Conservation (phyloP, 108 stramenopile genomes). For the Nitzschia palea region DNA sequence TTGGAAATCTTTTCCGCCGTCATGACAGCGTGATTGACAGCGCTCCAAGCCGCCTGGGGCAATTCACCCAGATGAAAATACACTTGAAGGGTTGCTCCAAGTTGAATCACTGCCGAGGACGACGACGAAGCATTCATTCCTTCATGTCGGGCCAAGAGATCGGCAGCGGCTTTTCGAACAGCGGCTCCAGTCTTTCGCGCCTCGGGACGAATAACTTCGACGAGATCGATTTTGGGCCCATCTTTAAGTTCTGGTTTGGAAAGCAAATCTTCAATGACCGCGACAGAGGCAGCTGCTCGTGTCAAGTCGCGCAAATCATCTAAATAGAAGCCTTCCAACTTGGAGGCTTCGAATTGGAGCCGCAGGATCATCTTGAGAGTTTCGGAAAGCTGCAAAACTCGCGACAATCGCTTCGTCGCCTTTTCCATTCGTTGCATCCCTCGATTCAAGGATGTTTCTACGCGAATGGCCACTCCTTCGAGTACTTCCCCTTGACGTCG, state of each 20-base stretch:
- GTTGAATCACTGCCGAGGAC: constrained; percentile 32
- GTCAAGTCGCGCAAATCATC: constrained; percentile 83
- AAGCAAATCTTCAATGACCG: constrained; percentile 76
- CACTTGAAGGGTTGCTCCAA: constrained; percentile 84
- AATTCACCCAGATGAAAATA: constrained; percentile 84
- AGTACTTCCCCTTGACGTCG: constrained; percentile 71
- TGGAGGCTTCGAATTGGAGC: constrained; percentile 74
- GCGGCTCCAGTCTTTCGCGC: constrained; percentile 31
- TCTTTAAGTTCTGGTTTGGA: constrained; percentile 46
- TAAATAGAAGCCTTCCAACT: constrained; percentile 64
- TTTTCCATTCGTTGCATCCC: constrained; percentile 72
- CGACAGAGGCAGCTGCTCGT: constrained; percentile 75
- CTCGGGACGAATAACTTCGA: constrained; percentile 60
- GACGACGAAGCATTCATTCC: constrained; percentile 2
- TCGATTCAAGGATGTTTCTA: constrained; percentile 62
- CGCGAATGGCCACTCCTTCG: constrained; percentile 61
- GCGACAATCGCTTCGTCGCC: constrained; percentile 63
- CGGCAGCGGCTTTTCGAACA: constrained; percentile 64
- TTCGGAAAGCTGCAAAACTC: constrained; percentile 63
- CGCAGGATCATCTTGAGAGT: constrained; percentile 83
- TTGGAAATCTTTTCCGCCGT: constrained; percentile 54
- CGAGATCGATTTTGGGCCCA: constrained; percentile 48
- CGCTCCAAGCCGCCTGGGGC: constrained; percentile 77
- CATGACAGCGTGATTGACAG: constrained; percentile 55
- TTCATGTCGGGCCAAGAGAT: constrained; percentile 57